These are phyloP conservation scores for Spinacia oleracea DNA, from an alignment of 179 eudicot genomes.

Conservation along the genomic window DNA sequence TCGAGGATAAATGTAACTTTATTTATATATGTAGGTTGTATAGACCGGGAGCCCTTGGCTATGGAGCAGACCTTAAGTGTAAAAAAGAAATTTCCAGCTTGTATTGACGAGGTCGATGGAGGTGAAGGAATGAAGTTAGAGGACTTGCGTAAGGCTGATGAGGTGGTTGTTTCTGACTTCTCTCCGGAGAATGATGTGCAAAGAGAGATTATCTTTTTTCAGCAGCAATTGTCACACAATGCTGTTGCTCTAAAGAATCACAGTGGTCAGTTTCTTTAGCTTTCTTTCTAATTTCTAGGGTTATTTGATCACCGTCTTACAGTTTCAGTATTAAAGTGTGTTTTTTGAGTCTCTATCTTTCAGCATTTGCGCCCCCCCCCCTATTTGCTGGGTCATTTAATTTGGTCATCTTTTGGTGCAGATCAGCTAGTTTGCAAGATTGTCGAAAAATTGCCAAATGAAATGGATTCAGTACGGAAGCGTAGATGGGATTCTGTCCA, in stretches of 20 bases:
- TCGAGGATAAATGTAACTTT: slow-evolving; percentile 26
- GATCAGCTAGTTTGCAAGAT: slow-evolving; percentile 75
- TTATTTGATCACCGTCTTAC: not conserved
- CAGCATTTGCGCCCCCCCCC: not conserved
- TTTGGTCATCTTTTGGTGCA: slow-evolving; percentile 34
- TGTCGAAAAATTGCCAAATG: slow-evolving; percentile 61
- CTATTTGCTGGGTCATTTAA: slow-evolving; percentile 1
- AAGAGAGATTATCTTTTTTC: slow-evolving; percentile 78
- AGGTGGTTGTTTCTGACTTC: slow-evolving; percentile 43
- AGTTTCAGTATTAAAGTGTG: slow-evolving; percentile 4
- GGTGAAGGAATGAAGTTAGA: slow-evolving; percentile 35
- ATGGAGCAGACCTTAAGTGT: slow-evolving; percentile 38
- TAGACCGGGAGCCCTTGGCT: slow-evolving; percentile 34
- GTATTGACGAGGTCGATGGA: slow-evolving; percentile 32
- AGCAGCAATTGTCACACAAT: slow-evolving; percentile 57
- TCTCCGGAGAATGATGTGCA: slow-evolving; percentile 81
- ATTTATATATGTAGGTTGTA: slow-evolving; percentile 39
- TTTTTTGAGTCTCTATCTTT: not conserved
- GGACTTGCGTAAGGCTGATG: slow-evolving; percentile 43
- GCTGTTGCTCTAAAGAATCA: slow-evolving; percentile 53
- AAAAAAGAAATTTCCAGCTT: slow-evolving; percentile 27
- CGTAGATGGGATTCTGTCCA: slow-evolving; percentile 88
- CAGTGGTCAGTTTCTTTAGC: slow-evolving; percentile 58
- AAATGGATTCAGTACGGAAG: slow-evolving; percentile 60
- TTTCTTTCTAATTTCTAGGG: slow-evolving; percentile 2